These are phyloP conservation scores for Pichia paraexigua DNA, from an alignment of 805 yeast species.

Conservation along the genomic window DNA sequence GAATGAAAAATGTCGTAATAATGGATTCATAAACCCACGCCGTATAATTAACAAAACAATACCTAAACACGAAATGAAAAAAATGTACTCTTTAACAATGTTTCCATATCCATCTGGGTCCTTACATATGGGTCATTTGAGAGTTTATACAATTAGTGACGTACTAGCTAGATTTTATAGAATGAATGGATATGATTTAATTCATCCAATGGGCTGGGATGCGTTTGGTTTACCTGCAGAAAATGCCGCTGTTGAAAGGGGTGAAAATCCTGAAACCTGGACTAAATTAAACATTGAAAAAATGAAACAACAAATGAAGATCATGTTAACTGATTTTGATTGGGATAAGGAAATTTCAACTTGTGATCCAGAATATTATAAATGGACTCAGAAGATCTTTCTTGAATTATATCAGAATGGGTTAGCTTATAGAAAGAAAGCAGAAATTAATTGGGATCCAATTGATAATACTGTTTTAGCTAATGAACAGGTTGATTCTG, in stretches of 20 bases:
- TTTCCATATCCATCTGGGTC: constrained; percentile 96
- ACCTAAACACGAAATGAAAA: constrained; percentile 10
- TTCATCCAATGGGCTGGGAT: constrained; percentile 99
- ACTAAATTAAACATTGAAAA: constrained; percentile 69
- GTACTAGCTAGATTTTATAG: constrained; percentile 71
- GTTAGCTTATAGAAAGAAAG: constrained; percentile 75
- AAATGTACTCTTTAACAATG: constrained; percentile 70
- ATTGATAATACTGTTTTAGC: constrained; percentile 92
- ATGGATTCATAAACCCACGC: constrained; percentile 25
- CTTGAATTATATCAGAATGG: constrained; percentile 65
- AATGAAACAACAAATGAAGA: constrained; percentile 76
- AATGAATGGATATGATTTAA: constrained; percentile 65
- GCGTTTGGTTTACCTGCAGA: constrained; percentile 98
- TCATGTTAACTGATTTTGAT: constrained; percentile 80
- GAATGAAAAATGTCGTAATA: constrained; percentile 26
- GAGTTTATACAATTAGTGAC: constrained; percentile 91
- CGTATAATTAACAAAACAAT: constrained; percentile 12
- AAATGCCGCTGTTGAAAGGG: constrained; percentile 90
- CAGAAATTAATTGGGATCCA: constrained; percentile 97
- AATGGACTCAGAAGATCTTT: constrained; percentile 87
- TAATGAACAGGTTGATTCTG: constrained; percentile 88
- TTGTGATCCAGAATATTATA: constrained; percentile 79
- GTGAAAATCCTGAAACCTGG: constrained; percentile 76
- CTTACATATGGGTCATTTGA: constrained; percentile 86
- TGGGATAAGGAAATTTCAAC: constrained; percentile 91